Evolutionary conservation across 2,329 filamentous ascomycete species (phyloP).

Genomic region (Verticillium tricorpus): DNA sequence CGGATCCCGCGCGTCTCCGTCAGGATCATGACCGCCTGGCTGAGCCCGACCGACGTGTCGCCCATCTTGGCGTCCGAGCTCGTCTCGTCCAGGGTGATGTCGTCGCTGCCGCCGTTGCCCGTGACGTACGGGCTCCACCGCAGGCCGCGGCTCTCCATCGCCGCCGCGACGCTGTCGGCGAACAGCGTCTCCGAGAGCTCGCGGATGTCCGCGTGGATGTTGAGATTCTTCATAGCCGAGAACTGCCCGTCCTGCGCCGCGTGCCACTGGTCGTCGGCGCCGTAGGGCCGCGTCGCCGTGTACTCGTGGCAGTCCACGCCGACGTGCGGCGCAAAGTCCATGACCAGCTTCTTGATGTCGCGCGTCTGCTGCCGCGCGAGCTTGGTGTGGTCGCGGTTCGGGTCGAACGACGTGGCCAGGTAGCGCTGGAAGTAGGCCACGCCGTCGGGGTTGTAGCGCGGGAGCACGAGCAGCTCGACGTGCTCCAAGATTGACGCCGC

Average conservation of each 20-base stretch:
- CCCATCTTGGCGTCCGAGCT: conserved; percentile 23
- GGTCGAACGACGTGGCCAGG: conserved; percentile 23
- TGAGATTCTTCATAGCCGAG: conserved; percentile 27
- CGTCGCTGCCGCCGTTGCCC: conserved; percentile 10
- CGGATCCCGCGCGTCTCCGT: conserved; percentile 25
- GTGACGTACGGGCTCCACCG: conserved; percentile 24
- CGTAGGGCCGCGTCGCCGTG: conserved; percentile 10
- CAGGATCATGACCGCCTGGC: conserved; percentile 23
- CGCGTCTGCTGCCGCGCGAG: conserved; percentile 25
- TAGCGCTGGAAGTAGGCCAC: conserved; percentile 27
- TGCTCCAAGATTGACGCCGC: conserved; percentile 20
- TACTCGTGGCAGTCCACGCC: conserved; percentile 29
- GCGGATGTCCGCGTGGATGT: conserved; percentile 23
- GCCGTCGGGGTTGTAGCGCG: conserved; percentile 27
- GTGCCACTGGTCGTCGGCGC: conserved; percentile 5
- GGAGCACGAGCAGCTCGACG: conserved; percentile 23
- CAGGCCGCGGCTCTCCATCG: conserved; percentile 20
- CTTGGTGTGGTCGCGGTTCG: conserved; percentile 28
- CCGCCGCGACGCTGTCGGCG: conserved; percentile 19
- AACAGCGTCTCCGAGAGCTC: conserved; percentile 22
- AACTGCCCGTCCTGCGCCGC: conserved; percentile 18
- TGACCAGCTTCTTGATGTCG: conserved; percentile 22
- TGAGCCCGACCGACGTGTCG: conserved; percentile 22
- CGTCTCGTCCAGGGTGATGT: conserved; percentile 18
- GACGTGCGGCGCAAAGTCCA: conserved; percentile 22